Conservation (phyloP, 108 stramenopile species). For the Pseudonitzschia multiseries region DNA sequence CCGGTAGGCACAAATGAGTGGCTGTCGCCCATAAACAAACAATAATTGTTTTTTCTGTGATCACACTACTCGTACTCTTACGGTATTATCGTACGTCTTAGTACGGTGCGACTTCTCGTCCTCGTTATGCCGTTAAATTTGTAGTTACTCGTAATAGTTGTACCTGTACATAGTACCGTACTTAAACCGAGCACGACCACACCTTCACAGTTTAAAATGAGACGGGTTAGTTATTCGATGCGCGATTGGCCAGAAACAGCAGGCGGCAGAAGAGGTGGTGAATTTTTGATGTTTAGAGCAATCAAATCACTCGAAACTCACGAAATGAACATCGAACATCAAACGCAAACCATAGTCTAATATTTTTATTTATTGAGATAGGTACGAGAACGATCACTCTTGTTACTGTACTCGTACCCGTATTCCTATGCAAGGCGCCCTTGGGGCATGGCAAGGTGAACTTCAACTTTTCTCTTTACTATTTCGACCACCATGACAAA, state of each 20-base stretch:
- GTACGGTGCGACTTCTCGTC: too few species aligned
- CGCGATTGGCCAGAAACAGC: conserved; percentile 6
- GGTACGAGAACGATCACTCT: too few species aligned
- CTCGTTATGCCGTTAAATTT: too few species aligned
- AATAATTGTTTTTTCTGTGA: too few species aligned
- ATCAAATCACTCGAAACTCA: background rate
- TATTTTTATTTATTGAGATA: background rate
- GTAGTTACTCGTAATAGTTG: too few species aligned
- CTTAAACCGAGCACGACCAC: background rate
- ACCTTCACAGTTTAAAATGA: background rate
- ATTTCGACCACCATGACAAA: background rate
- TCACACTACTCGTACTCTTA: too few species aligned
- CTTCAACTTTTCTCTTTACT: background rate
- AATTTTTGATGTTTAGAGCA: conserved; percentile 1
- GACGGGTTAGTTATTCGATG: background rate
- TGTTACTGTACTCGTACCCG: too few species aligned
- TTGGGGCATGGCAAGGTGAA: background rate
- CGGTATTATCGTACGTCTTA: too few species aligned
- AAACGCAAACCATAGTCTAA: background rate
- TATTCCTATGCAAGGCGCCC: too few species aligned
- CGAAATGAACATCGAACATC: background rate
- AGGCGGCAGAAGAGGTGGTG: background rate
- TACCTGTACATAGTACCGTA: too few species aligned
- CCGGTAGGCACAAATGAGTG: too few species aligned
- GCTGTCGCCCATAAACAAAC: too few species aligned